Percentiles rank a stretch among this genome's conserved stretches.
Evolutionary conservation across 2,329 filamentous ascomycete genomes (phyloP).

Genomic region (Paecilomyces sp.): DNA sequence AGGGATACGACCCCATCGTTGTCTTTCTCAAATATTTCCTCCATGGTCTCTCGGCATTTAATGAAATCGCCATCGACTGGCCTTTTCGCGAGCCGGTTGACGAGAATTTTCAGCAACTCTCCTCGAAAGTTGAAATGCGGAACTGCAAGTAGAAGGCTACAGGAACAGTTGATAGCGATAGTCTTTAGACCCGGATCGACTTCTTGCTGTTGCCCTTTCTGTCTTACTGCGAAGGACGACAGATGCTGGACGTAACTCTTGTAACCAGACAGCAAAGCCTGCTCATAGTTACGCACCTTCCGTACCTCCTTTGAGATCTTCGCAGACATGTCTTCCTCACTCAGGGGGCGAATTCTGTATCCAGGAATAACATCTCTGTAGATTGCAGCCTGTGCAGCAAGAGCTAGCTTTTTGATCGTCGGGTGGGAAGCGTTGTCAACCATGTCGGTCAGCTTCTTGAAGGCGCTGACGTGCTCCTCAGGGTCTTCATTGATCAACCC

Average conservation of each 20-base stretch:
- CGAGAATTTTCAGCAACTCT: constrained; percentile 79
- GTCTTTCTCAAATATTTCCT: constrained; percentile 76
- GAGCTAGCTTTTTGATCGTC: constrained; percentile 74
- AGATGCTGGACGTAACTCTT: constrained; percentile 76
- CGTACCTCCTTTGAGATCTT: constrained; percentile 91
- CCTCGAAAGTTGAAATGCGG: constrained; percentile 96
- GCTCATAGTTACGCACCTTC: constrained; percentile 75
- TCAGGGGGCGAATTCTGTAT: constrained; percentile 80
- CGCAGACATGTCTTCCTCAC: constrained; percentile 65
- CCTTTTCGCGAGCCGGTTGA: constrained; percentile 71
- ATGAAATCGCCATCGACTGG: constrained; percentile 66
- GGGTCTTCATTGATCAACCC: constrained; percentile 80
- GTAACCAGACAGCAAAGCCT: constrained; percentile 77
- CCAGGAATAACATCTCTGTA: constrained; percentile 97
- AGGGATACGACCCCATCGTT: constrained; percentile 84
- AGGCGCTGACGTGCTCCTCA: constrained; percentile 75
- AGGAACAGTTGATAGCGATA: constrained; percentile 79
- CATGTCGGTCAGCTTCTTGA: constrained; percentile 71
- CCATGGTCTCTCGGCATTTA: constrained; percentile 70
- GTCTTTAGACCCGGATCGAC: constrained; percentile 49
- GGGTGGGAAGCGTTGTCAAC: constrained; percentile 54
- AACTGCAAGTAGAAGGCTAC: constrained; percentile 69
- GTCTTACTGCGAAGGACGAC: constrained; percentile 56
- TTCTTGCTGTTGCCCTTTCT: constrained; percentile 28
- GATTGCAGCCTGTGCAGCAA: constrained; percentile 80